Evolutionary conservation across 1,284 basidiomycete species (phyloP).

Genomic region (Sporisorium graminicola): DNA sequence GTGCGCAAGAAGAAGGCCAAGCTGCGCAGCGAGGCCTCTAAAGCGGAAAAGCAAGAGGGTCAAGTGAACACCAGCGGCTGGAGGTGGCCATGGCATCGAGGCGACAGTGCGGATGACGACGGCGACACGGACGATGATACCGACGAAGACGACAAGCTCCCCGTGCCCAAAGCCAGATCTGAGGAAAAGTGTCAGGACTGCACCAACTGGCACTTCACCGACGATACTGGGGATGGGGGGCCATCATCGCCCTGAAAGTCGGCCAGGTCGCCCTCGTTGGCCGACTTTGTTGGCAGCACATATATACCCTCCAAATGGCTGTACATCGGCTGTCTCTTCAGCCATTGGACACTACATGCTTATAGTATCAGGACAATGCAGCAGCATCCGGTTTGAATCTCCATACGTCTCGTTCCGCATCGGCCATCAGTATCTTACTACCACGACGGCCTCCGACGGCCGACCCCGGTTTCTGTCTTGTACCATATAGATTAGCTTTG

Average conservation of each 20-base stretch:
- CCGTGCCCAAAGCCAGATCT: conserved; percentile 46
- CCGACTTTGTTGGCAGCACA: neutral
- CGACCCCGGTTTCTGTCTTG: neutral
- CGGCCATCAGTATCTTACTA: neutral
- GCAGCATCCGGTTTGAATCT: neutral
- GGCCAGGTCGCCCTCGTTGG: neutral
- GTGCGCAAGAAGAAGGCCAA: conserved; percentile 50
- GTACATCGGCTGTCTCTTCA: neutral
- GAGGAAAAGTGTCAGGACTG: conserved; percentile 56
- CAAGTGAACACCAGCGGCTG: conserved; percentile 26
- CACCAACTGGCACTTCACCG: conserved; percentile 55
- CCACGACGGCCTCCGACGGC: no score
- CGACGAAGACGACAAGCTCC: conserved; percentile 43
- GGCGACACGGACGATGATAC: conserved; percentile 42
- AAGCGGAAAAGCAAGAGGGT: neutral
- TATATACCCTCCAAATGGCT: neutral
- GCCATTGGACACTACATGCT: neutral
- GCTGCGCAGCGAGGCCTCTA: neutral
- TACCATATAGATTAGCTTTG: neutral
- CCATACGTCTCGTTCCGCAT: neutral
- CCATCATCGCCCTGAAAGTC: neutral
- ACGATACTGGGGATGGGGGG: conserved; percentile 23
- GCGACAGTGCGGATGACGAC: conserved; percentile 34
- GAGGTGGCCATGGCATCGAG: conserved; percentile 56
- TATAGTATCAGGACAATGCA: neutral